These are phyloP conservation scores for Exophiala alcalophila DNA, from an alignment of 2,329 filamentous ascomycete species.

Conservation along the genomic window DNA sequence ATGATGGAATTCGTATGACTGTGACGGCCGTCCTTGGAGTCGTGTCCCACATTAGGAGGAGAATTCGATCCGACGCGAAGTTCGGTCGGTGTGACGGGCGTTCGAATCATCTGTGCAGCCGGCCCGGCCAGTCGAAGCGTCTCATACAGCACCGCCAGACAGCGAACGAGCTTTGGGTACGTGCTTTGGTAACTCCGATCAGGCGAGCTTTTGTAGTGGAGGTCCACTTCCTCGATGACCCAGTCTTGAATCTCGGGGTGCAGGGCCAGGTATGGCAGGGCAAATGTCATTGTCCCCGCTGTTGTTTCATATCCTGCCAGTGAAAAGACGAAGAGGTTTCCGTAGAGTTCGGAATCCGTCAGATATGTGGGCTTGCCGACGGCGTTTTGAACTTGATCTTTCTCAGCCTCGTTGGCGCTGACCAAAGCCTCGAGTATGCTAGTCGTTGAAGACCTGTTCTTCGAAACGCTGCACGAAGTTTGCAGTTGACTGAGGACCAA, in stretches of 20 bases:
- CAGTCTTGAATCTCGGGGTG: constrained; percentile 17
- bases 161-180: constrained; percentile 9
- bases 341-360: constrained; percentile 35
- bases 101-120: constrained; percentile 22
- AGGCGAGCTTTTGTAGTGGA: constrained; percentile 23
- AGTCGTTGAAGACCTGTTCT: not conserved
- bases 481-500: constrained; percentile 15
- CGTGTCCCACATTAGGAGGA: not conserved
- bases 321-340: constrained; percentile 48
- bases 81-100: constrained; percentile 13
- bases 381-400: constrained; percentile 30
- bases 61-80: constrained; percentile 1
- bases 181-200: constrained; percentile 4
- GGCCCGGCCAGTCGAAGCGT: constrained; percentile 30
- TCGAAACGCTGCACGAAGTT: too few species aligned
- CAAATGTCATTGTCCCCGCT: constrained; percentile 9
- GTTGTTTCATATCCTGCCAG: constrained; percentile 40
- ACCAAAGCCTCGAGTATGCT: constrained; percentile 6
- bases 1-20: not conserved
- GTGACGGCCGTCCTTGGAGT: too few species aligned
- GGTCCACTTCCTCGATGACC: constrained; percentile 38
- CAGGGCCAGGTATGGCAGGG: constrained; percentile 15
- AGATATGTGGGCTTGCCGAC: constrained; percentile 10
- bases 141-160: constrained; percentile 22
- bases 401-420: constrained; percentile 16